A percentile compares a stretch with the other conserved stretches of the same genome.
These are phyloP conservation scores for Nicotiana rustica DNA, from an alignment of 305 asterid species.

Conservation along the genomic window DNA sequence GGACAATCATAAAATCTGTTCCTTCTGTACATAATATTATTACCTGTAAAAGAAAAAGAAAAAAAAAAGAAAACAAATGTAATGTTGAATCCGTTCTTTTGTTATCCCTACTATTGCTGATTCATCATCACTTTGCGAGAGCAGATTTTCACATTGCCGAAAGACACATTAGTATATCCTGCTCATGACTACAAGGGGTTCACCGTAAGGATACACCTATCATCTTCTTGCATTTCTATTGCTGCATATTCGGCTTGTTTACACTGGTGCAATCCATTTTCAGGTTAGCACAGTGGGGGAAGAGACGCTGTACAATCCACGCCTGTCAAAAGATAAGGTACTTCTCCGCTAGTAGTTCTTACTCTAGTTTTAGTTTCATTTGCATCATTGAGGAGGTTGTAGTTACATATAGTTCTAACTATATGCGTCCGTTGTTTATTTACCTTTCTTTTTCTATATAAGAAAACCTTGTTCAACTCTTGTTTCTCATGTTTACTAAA, in stretches of 20 bases:
- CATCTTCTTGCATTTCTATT: background rate
- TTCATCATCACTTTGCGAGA: slow-evolving; percentile 28
- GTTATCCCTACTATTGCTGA: background rate
- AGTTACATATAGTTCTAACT: background rate
- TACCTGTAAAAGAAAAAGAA: background rate
- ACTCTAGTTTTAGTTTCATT: background rate
- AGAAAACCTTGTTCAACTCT: background rate
- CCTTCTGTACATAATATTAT: background rate
- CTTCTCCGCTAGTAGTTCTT: background rate
- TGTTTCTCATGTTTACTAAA: background rate
- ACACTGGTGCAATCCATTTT: slow-evolving; percentile 13
- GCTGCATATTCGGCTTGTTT: background rate
- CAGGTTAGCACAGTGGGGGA: slow-evolving; percentile 92
- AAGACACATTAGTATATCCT: slow-evolving; percentile 86
- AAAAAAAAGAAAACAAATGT: background rate
- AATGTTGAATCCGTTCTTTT: background rate
- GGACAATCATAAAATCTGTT: slow-evolving; percentile 32
- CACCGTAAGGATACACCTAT: slow-evolving; percentile 59
- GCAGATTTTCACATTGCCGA: slow-evolving; percentile 89
- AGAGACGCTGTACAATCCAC: slow-evolving; percentile 81
- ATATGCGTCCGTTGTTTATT: background rate
- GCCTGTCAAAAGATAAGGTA: slow-evolving; percentile 90
- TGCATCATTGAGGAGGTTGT: background rate
- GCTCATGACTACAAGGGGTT: slow-evolving; percentile 99
- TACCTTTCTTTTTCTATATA: background rate